Evolutionary conservation across 495 filamentous ascomycete species (phyloP), one percentile per base, ranked within the genome.

Genomic region (Clohesyomyces aquaticus): DNA sequence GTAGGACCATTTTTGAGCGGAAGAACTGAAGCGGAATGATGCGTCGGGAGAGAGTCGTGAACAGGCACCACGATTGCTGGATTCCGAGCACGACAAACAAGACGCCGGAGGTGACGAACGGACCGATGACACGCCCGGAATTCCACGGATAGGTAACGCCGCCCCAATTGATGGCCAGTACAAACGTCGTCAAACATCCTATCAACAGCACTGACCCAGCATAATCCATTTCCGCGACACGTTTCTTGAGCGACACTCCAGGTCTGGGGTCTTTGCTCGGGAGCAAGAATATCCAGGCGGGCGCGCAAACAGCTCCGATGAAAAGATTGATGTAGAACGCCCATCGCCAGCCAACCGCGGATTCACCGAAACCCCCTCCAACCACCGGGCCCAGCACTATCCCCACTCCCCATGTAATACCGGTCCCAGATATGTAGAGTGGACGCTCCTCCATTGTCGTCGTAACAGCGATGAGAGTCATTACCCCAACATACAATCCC

Each of bases 401-500:
- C n/a, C n/a, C n/a, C n/a, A n/a, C n/a, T n/a, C n/a, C n/a, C n/a
- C n/a, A n/a, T n/a, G n/a, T n/a, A n/a, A n/a, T n/a, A n/a, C n/a
- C n/a, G n/a, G n/a, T n/a, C n/a, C n/a, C n/a, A n/a, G n/a, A n/a
- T n/a, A n/a, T n/a, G n/a, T n/a, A n/a, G n/a, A n/a, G n/a, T n/a
- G n/a, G n/a, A n/a, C n/a, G n/a, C n/a, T n/a, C n/a, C n/a, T n/a
- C n/a, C n/a, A n/a, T n/a, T n/a, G n/a, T 56, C 11, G 61, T 59
- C 1, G 53, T 64, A n/a, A 41, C 42, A 8, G 61, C 23, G 12
- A 63, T 49, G 23, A 63, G 21, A 3, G 22, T 55, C 16, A 63
- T 55, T n/a, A 16, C 27, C 16, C 64, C 64, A 26, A 51, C 29
- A 43, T 61, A 67, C 12, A 47, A 12, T n/a, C 64, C 64, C 4